Evolutionary conservation across 805 yeast species (phyloP), one percentile per base, ranked within the genome.

Genomic region (Saccharomycopsis lassenensis): DNA sequence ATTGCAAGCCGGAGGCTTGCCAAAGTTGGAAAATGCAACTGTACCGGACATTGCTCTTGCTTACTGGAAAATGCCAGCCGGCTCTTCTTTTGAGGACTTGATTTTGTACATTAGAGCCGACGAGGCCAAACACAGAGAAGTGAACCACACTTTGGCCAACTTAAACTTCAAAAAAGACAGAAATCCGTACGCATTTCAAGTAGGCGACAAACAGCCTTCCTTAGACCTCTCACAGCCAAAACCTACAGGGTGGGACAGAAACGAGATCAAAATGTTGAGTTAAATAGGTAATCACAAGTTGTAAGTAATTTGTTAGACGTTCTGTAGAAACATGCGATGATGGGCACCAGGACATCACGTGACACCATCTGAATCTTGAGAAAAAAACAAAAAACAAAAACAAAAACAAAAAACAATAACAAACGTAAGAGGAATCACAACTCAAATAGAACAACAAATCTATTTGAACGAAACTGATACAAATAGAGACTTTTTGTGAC

Each of bases 81-180:
- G 71, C 17, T 62, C 78, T 19, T 58, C 71, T 2, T 68, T 78
- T 56, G 61, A 62, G 40, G 84, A 78, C 44, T 62, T 79, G 50
- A 59, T 79, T 31, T 62, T 65, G 40, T 65, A 74, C 46, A 61
- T 79, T 17, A 66, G 86, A 44, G 87, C 87, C 1, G 87, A 78
- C 49, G 87, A 78, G 54, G 77, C 84, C 27, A 78, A 78, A 52
- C 86, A 78, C 51, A 65, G 87, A 54, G 87, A 79, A 50, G 86
- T 79, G 20, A 79, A 78, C 56, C 87, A 78, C 49, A 79, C 86
- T 0, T 66, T 77, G 49, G 86, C 82, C 10, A 77, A 77, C 48
- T 63, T 78, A 47, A 52, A 62, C 36, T 72, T 63, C 44, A 51
- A 51, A 29, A 35, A 31, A 1, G 85, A 79, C 51, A 64, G 84